These are phyloP conservation scores for Arctium minus DNA, from an alignment of 129 eudicot species.

Conservation along the genomic window DNA sequence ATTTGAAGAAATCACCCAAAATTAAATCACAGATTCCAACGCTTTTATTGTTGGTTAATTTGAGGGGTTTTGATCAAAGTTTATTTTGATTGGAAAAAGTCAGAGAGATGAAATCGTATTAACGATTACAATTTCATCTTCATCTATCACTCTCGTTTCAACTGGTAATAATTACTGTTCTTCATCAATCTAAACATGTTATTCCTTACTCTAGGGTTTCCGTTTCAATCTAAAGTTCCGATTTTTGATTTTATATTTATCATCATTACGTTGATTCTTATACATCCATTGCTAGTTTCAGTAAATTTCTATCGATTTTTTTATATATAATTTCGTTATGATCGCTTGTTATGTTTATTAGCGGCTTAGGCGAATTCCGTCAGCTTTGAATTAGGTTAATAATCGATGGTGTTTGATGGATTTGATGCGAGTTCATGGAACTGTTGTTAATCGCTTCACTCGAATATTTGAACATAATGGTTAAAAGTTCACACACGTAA, in stretches of 20 bases:
- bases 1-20: not conserved
- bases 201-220: slow-evolving; percentile 46
- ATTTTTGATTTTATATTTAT: not conserved
- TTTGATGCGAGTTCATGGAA: not conserved
- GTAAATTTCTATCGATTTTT: not conserved
- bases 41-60: not conserved
- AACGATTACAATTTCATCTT: not conserved
- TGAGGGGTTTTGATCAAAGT: not conserved
- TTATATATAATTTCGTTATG: not conserved
- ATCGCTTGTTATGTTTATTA: not conserved
- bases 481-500: not conserved
- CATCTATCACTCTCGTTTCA: not conserved
- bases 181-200: not conserved
- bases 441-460: not conserved
- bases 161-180: not conserved
- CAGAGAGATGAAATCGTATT: not conserved
- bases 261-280: not conserved
- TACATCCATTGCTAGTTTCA: slow-evolving; percentile 13
- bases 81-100: not conserved
- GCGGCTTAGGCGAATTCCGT: not conserved
- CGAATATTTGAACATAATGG: not conserved
- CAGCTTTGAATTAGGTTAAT: not conserved
- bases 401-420: not conserved
- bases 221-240: slow-evolving; percentile 6
- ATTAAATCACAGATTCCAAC: not conserved